These are phyloP conservation scores for Serendipita sp. DNA, from an alignment of 768 basidiomycete species.

Conservation along the genomic window DNA sequence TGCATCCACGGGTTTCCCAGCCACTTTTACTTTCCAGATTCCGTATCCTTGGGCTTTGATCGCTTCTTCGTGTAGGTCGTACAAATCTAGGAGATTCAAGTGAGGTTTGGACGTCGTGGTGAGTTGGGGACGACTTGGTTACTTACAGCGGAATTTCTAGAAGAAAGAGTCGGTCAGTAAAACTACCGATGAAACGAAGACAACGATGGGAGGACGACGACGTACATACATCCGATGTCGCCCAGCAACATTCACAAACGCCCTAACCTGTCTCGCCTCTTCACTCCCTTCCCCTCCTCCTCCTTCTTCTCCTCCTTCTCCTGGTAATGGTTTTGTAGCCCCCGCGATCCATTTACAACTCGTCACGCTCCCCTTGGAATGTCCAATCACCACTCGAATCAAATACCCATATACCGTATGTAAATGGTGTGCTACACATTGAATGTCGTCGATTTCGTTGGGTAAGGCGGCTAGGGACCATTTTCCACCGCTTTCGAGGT, in stretches of 20 bases:
- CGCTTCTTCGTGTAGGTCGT: constrained; percentile 16
- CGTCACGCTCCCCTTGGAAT: constrained; percentile 61
- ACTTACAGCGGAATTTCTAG: neutral
- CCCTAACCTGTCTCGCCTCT: constrained; percentile 35
- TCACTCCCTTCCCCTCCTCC: neutral
- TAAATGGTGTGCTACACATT: constrained; percentile 47
- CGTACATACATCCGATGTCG: constrained; percentile 67
- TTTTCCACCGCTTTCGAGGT: constrained; percentile 55
- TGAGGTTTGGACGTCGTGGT: neutral
- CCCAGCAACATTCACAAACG: constrained; percentile 58
- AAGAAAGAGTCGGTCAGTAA: neutral
- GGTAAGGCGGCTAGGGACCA: constrained; percentile 45
- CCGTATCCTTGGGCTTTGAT: constrained; percentile 36
- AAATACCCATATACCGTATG: constrained; percentile 44
- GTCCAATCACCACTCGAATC: constrained; percentile 54
- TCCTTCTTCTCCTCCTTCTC: too few species aligned
- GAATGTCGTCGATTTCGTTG: constrained; percentile 50
- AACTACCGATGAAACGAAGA: neutral
- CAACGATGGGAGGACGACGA: constrained; percentile 10
- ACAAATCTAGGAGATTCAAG: neutral
- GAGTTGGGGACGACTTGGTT: neutral
- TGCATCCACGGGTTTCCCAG: constrained; percentile 37
- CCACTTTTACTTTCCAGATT: constrained; percentile 48
- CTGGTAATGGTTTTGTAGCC: too few species aligned
- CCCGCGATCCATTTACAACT: constrained; percentile 50